Evolutionary conservation across 192 early-diverging fungal genomes (phyloP).

Genomic region (Phlyctochytrium planicorne): DNA sequence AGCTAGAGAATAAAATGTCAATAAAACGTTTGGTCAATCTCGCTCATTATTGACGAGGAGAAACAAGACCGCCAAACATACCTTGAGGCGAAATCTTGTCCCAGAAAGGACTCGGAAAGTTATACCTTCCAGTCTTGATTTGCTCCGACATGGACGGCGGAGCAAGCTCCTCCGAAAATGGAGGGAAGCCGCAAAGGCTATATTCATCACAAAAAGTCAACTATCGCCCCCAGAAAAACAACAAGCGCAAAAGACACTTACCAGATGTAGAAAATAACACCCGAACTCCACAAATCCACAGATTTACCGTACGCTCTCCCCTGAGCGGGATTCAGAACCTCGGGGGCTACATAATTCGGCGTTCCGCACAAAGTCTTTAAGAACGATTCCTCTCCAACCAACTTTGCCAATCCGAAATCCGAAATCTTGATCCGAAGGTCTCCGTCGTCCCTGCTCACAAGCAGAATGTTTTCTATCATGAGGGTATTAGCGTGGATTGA

Average conservation of each 20-base stretch:
- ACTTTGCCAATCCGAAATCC: conserved; percentile 87
- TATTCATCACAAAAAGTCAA: conserved; percentile 12
- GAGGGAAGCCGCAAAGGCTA: conserved; percentile 78
- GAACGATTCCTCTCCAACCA: conserved; percentile 44
- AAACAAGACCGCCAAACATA: not conserved
- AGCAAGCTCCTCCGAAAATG: conserved; percentile 62
- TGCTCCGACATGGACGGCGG: conserved; percentile 40
- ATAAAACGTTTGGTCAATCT: not conserved
- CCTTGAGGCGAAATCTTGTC: conserved; percentile 54
- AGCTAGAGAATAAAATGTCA: not conserved
- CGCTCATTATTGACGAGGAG: not conserved
- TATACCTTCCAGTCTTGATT: conserved; percentile 58
- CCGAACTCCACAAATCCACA: conserved; percentile 90
- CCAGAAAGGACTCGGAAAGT: conserved; percentile 72
- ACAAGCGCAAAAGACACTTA: conserved; percentile 14
- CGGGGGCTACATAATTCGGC: conserved; percentile 77
- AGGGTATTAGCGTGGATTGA: conserved; percentile 38
- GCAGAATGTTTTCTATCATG: conserved; percentile 73
- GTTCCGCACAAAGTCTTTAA: conserved; percentile 71
- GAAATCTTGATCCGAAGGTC: conserved; percentile 73
- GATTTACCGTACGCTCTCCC: conserved; percentile 48
- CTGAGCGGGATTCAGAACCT: conserved; percentile 59
- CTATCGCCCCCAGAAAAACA: not conserved
- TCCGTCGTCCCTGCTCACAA: conserved; percentile 45
- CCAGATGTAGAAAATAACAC: conserved; percentile 84